phyloP scores from a whole-genome alignment of 2,329 filamentous ascomycete species.

The Tolypocladium amazonense region DNA sequence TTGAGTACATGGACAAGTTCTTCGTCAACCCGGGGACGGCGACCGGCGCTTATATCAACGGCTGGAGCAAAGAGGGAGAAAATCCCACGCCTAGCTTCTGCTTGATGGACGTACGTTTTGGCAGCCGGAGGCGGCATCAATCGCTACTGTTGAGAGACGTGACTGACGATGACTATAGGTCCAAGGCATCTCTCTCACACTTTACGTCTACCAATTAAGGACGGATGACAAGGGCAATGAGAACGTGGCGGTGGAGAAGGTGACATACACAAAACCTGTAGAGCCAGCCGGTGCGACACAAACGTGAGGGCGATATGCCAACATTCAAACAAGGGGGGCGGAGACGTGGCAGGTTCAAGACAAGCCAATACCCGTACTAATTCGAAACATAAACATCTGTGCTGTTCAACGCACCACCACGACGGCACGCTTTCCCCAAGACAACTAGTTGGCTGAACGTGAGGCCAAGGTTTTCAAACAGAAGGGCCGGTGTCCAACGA shows the following conservation, averaged over 20 bases:
- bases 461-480: conserved; percentile 6
- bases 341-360: neutral
- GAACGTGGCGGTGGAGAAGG: conserved; percentile 76
- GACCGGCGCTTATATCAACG: conserved; percentile 50
- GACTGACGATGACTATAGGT: conserved; percentile 43
- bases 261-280: conserved; percentile 72
- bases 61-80: conserved; percentile 48
- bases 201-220: conserved; percentile 86
- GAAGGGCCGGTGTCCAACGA: conserved; percentile 9
- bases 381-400: conserved; percentile 1
- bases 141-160: neutral
- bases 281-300: conserved; percentile 43
- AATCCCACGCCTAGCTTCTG: conserved; percentile 87
- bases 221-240: conserved; percentile 68
- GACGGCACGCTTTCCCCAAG: neutral
- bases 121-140: neutral
- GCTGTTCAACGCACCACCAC: neutral
- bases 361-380: conserved; percentile 15
- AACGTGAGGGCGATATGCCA: conserved; percentile 17
- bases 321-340: neutral
- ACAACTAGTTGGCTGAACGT: neutral
- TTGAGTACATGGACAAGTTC: conserved; percentile 66
- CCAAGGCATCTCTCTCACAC: conserved; percentile 87
- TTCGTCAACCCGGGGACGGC: conserved; percentile 60
- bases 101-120: conserved; percentile 87